phyloP scores from a whole-genome alignment of 768 basidiomycete genomes.

The Panellus pusillus region DNA sequence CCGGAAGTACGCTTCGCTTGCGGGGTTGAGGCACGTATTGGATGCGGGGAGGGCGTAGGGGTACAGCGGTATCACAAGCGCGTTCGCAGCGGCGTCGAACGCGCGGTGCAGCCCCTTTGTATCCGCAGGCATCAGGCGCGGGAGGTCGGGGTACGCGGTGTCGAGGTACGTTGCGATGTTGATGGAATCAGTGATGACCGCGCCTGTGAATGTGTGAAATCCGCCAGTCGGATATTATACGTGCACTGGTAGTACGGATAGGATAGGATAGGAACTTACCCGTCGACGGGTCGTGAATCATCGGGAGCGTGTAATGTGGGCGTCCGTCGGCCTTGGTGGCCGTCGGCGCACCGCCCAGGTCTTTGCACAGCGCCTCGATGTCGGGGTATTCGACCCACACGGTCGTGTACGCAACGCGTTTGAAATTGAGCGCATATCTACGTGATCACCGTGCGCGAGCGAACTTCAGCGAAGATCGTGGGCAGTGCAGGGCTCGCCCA shows the following conservation, averaged over 20 bases:
- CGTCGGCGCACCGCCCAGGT: conserved; percentile 31
- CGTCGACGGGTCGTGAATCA: conserved; percentile 42
- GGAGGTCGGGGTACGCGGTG: conserved; percentile 37
- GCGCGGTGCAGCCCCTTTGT: conserved; percentile 21
- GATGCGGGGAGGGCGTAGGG: conserved; percentile 19
- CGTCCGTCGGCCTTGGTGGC: conserved; percentile 22
- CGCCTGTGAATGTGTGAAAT: background rate
- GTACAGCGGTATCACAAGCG: background rate
- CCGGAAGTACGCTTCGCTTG: conserved; percentile 33
- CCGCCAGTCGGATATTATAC: too few relatives aligned
- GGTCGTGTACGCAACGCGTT: conserved; percentile 32
- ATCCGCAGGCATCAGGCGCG: conserved; percentile 30
- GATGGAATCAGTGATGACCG: conserved; percentile 35
- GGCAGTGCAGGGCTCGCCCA: background rate
- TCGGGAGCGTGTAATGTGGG: conserved; percentile 36
- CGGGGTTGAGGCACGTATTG: conserved; percentile 27
- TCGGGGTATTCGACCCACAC: conserved; percentile 46
- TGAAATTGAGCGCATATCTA: conserved; percentile 19
- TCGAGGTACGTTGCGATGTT: conserved; percentile 45
- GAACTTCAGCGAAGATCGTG: too few relatives aligned
- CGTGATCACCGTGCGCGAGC: too few relatives aligned
- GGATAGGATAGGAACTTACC: background rate
- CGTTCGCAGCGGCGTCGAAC: conserved; percentile 2
- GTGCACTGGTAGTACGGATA: too few relatives aligned
- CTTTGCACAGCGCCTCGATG: conserved; percentile 29